A percentile compares a stretch with the other conserved stretches of the same genome.
Conservation (phyloP, 1,139 yeast genomes). For the Magnusiomyces clavatus region DNA sequence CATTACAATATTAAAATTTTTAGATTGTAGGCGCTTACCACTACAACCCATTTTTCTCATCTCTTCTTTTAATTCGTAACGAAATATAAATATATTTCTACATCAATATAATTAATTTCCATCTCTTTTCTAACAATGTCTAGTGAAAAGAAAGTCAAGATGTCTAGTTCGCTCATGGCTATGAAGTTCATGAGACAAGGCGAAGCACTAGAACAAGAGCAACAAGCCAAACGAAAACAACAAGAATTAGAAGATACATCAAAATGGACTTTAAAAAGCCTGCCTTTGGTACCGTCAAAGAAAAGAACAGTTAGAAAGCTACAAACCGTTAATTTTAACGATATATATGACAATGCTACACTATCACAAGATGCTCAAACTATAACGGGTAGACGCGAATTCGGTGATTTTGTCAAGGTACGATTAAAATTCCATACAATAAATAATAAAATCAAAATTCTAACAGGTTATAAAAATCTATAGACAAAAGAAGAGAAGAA, state of each 20-base stretch:
- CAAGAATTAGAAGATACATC: conserved; percentile 46
- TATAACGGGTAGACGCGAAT: too few relatives aligned
- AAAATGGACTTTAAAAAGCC: conserved; percentile 46
- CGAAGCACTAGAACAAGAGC: conserved; percentile 13
- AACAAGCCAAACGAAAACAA: conserved; percentile 32
- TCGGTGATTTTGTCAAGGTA: not conserved
- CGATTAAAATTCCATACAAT: not conserved
- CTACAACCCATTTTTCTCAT: not conserved
- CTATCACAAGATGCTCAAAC: too few relatives aligned
- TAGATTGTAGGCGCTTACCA: not conserved
- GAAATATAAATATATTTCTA: not conserved
- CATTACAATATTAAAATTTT: conserved; percentile 1
- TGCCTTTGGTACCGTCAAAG: conserved; percentile 5
- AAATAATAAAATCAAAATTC: conserved; percentile 11
- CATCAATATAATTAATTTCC: not conserved
- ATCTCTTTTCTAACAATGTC: not conserved
- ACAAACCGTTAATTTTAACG: not conserved
- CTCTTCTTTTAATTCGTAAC: not conserved
- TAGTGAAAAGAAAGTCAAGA: conserved; percentile 1
- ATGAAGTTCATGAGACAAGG: conserved; percentile 29
- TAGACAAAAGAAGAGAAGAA: conserved; percentile 1
- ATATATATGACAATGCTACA: not conserved
- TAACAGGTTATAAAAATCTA: not conserved
- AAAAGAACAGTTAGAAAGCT: conserved; percentile 4
- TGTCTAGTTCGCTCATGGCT: conserved; percentile 5